Base-by-base conservation (phyloP, 495 filamentous ascomycete genomes). In the Daldinia caldariorum region DNA sequence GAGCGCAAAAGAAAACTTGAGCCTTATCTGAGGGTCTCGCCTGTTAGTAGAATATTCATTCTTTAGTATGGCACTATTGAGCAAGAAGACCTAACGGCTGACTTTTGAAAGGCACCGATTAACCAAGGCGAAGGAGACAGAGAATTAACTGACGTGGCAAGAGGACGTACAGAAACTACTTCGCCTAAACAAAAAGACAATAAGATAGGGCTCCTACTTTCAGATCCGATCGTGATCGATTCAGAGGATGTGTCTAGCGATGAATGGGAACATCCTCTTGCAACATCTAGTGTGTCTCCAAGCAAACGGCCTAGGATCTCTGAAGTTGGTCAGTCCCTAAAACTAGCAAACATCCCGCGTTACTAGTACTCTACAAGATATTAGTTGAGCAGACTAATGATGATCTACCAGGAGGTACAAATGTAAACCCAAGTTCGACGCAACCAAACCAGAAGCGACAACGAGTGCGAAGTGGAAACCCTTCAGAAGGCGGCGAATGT, bases 391-490 rank as follows among this genome's bases (percentile, higher is more conserved):
- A 12, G 6, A 20, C 53, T 56, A 34, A 56, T 38, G 3, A 37
- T 56, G 3, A 37, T 56, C 32, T 35, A 22, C 53, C 2, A 56
- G 53, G 20, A 56, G 32, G 16, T 38, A 14, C 0, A 56, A 10
- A 20, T 56, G 32, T 34, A 37, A 32, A 56, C n/a, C 10, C 29
- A 18, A 56, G n/a, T 34, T 32, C 32, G 16, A 47, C 1, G 32
- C 29, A 35, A 14, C 53, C n/a, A 37, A 37, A 56, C 13, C 10
- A 29, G 32, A 56, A 56, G 32, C 53, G 53, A 37, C 53, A 37
- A 10, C 31, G 53, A 35, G n/a, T 37, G 13, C 7, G 13, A 9
- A 13, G 9, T 7, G 16, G 31, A 8, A 22, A 22, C 8, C 20
- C 53, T 56, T 37, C 31, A 37, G 53, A 56, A 6, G 13, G 8